A percentile compares a stretch with the other conserved stretches of the same genome.
Evolutionary conservation across 768 basidiomycete genomes (phyloP).

Genomic region (Agrocybe pediades): DNA sequence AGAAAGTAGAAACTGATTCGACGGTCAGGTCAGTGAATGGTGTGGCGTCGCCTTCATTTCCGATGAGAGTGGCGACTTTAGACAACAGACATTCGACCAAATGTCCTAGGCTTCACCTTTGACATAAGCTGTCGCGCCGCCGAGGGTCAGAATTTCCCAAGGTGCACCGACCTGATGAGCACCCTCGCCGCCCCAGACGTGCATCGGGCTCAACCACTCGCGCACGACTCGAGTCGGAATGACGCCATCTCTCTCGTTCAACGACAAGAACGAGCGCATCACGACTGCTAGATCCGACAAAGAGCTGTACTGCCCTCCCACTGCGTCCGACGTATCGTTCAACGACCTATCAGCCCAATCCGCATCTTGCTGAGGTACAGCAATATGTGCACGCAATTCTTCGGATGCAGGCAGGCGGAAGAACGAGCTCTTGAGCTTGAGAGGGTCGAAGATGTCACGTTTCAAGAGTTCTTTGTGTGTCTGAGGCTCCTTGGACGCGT

Average conservation of each 20-base stretch:
- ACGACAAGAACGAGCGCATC: slow-evolving; percentile 48
- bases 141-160: slow-evolving; percentile 42
- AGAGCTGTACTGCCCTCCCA: slow-evolving; percentile 54
- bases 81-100: slow-evolving; percentile 97
- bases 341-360: slow-evolving; percentile 42
- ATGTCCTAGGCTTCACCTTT: slow-evolving; percentile 77
- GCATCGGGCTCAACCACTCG: slow-evolving; percentile 44
- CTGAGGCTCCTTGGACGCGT: slow-evolving; percentile 24
- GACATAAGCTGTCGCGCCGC: slow-evolving; percentile 31
- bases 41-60: slow-evolving; percentile 97
- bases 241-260: slow-evolving; percentile 32
- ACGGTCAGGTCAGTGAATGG: slow-evolving; percentile 99
- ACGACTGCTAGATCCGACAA: slow-evolving; percentile 44
- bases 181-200: slow-evolving; percentile 35
- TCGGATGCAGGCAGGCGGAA: slow-evolving; percentile 39
- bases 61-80: slow-evolving; percentile 94
- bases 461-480: slow-evolving; percentile 46
- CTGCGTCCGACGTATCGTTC: slow-evolving; percentile 38
- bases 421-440: slow-evolving; percentile 45
- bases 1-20: slow-evolving; percentile 92
- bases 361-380: slow-evolving; percentile 37
- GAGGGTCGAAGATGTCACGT: slow-evolving; percentile 50
- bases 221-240: slow-evolving; percentile 34
- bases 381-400: slow-evolving; percentile 31
- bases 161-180: slow-evolving; percentile 40